Percentiles rank a stretch among this genome's conserved stretches.
These are phyloP conservation scores for Phylloporus sp. DNA, from an alignment of 768 basidiomycete genomes.

Conservation along the genomic window DNA sequence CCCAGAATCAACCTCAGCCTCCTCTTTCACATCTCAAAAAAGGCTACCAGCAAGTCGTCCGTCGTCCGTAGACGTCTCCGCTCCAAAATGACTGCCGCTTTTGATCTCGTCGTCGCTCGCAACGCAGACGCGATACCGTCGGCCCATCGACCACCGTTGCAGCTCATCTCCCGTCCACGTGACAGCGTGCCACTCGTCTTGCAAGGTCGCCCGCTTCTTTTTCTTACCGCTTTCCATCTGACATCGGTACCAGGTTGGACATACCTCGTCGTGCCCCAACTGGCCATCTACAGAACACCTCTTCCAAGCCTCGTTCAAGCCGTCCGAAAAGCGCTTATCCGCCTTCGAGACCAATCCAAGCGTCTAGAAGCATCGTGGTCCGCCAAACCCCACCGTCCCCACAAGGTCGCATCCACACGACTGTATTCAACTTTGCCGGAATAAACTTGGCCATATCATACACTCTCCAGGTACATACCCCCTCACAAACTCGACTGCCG, in stretches of 20 bases:
- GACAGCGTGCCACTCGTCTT: conserved; percentile 3
- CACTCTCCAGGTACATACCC: not conserved
- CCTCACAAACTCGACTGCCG: not conserved
- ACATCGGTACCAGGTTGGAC: conserved; percentile 21
- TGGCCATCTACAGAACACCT: conserved; percentile 23
- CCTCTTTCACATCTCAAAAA: conserved; percentile 21
- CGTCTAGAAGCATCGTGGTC: conserved; percentile 17
- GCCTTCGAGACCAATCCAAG: conserved; percentile 4
- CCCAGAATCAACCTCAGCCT: conserved; percentile 16
- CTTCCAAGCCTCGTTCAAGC: conserved; percentile 19
- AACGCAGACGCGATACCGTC: conserved; percentile 5
- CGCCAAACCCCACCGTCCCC: not conserved
- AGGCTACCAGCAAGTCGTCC: conserved; percentile 20
- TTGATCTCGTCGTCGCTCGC: conserved; percentile 17
- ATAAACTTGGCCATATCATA: not conserved
- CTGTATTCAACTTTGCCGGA: not conserved
- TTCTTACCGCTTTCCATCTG: not conserved
- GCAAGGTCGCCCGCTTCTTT: conserved; percentile 16
- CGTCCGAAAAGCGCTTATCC: conserved; percentile 21
- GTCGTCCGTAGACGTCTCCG: conserved; percentile 21
- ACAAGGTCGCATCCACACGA: not conserved
- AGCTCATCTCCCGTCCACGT: not conserved
- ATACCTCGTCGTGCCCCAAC: conserved; percentile 23
- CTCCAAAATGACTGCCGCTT: conserved; percentile 18
- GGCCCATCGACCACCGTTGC: not conserved